Base-by-base conservation (phyloP, 1,284 basidiomycete species). In the Pterulicium gracile region DNA sequence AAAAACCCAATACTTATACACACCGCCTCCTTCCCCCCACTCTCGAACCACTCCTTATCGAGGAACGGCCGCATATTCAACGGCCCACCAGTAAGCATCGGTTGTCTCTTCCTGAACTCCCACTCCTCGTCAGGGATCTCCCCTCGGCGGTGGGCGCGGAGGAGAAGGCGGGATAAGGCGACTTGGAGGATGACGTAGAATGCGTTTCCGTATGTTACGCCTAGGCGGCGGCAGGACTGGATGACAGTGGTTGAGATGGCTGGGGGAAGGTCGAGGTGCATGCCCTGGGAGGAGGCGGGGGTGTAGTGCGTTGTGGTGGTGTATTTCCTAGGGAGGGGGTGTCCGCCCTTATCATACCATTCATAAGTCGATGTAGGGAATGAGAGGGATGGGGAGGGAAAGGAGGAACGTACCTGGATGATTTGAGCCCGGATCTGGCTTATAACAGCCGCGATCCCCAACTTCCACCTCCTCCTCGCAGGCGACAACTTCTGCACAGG, bases 51-150 rank as follows among this genome's bases (percentile, higher is more conserved):
- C 15, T 61, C 50, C 20, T 55, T 52, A 51, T 78, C 68, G 17
- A 79, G 62, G 52, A 68, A 70, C 3, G 73, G 69, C 3, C 79
- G 66, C 32, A 79, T 46, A 55, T 73, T 80, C 17, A 77, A 44
- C 3, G 76, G 77, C 0, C 72, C 73, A 10, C 57, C 65, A 17
- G 66, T 66, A 41, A 68, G 57, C 61, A 74, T 76, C 1, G 76
- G 75, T 49, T 79, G 67, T 44, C 59, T 62, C 49, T 63, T 69
- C 32, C 76, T 61, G 43, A 67, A 67, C 22, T 67, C 63, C 79
- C 79, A 80, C 53, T 81, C 77, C 12, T 65, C 64, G 39, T 65
- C 53, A 3, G 58, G 56, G 15, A 81, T 70, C 24, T 72, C 60
- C 4, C 75, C 73, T 2, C 61, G 63, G 14, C 72, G 54, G 50